Percentiles rank a stretch among this genome's conserved stretches.
phyloP scores from a whole-genome alignment of 2,329 filamentous ascomycete species.

The Saccharata proteae region DNA sequence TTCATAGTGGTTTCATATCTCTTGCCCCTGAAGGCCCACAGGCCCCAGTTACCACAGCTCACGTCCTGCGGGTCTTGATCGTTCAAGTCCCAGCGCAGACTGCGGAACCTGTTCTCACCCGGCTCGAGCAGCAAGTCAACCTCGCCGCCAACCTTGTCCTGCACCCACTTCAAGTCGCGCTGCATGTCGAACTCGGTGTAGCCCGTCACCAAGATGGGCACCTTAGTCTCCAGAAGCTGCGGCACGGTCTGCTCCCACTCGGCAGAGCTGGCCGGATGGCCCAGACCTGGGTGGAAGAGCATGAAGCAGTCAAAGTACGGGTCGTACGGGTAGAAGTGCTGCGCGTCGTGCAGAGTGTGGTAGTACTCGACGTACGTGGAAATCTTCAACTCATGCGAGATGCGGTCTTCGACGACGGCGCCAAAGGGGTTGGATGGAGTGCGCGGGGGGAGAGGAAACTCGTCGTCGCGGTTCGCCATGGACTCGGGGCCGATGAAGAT shows the following conservation, averaged over 20 bases:
- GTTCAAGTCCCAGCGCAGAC: conserved; percentile 91
- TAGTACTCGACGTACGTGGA: conserved; percentile 97
- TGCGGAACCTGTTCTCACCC: conserved; percentile 87
- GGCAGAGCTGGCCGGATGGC: conserved; percentile 82
- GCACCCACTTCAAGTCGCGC: conserved; percentile 81
- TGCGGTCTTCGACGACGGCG: conserved; percentile 81
- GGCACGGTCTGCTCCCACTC: conserved; percentile 92
- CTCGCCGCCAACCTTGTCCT: conserved; percentile 74
- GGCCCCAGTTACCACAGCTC: conserved; percentile 90
- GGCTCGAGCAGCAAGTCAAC: conserved; percentile 87
- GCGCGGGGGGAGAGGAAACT: conserved; percentile 80
- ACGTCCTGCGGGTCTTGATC: conserved; percentile 90
- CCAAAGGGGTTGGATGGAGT: conserved; percentile 84
- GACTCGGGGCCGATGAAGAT: conserved; percentile 93
- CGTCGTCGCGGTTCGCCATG: conserved; percentile 86
- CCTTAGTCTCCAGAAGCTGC: conserved; percentile 83
- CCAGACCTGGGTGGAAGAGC: conserved; percentile 90
- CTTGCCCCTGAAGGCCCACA: conserved; percentile 97
- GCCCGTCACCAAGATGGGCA: conserved; percentile 85
- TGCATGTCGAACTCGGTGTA: conserved; percentile 95
- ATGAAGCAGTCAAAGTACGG: conserved; percentile 98
- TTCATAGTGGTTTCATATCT: conserved; percentile 62
- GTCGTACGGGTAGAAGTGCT: conserved; percentile 86
- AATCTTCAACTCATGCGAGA: conserved; percentile 86
- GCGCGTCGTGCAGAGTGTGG: conserved; percentile 85